Base-by-base conservation (phyloP, 768 basidiomycete species). In the Mycena olivaceomarginata region DNA sequence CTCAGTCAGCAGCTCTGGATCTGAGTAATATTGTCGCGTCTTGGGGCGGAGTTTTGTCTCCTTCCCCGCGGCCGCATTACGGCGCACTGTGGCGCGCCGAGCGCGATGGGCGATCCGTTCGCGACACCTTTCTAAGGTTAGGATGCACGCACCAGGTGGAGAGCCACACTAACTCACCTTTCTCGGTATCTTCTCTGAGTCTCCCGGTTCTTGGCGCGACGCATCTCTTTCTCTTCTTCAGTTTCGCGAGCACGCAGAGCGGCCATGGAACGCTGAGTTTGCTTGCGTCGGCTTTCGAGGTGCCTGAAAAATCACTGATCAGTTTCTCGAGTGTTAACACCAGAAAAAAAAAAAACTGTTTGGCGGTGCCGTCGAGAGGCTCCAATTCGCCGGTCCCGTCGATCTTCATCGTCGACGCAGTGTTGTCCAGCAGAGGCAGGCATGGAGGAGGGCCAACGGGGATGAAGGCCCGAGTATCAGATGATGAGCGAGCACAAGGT, bases 1-100 rank as follows among this genome's bases (percentile, higher is more conserved):
- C 4, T 45, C 45, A 3, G 12, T 40, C 25, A 7, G 20, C 8
- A 68, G 20, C 12, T 68, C 31, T 31, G 46, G 46, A 13, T 51
- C 67, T 4, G 68, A 63, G 25, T 16, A 71, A n/a, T 71, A 71
- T 22, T 71, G 70, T 11, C 70, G 11, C 18, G 70, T 46, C 7
- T 62, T 63, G 43, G 70, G 70, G 4, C 45, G 70, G 45, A 43
- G 46, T 20, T 63, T 41, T 4, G 70, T 71, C 25, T 46, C 70
- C 31, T 51, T 60, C 15, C 70, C 60, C 20, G 37, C 5, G 60
- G 60, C 57, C 11, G 41, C 43, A 48, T 71, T 71, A 20, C 43
- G 46, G 41, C 41, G 60, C 70, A 5, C 70, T 59, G 25, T 71
- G 31, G 70, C 8, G 70, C 70, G 31, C 31, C 31, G 3, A 31